These are phyloP conservation scores for Fusarium cyanostomum DNA, from an alignment of 2,329 filamentous ascomycete species.

Conservation along the genomic window DNA sequence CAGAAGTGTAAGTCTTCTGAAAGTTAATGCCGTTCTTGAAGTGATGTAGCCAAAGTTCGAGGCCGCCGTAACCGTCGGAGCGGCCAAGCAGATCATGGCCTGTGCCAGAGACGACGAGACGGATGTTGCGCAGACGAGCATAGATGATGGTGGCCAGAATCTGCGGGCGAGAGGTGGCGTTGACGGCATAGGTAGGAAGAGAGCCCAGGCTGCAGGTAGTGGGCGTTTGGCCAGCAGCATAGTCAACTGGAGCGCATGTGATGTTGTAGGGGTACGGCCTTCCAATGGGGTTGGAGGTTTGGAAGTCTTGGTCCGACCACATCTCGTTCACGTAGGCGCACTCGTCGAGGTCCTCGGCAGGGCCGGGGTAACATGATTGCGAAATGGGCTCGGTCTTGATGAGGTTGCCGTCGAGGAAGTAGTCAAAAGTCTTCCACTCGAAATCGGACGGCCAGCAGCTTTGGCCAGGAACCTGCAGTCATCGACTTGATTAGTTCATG, in stretches of 20 bases:
- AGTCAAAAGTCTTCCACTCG: slow-evolving; percentile 13
- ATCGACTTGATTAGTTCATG: background rate
- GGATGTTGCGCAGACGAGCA: slow-evolving; percentile 6
- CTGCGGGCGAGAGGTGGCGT: slow-evolving; percentile 13
- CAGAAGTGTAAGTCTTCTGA: background rate
- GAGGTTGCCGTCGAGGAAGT: slow-evolving; percentile 4
- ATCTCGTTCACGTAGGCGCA: slow-evolving; percentile 28
- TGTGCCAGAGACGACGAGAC: slow-evolving; percentile 23
- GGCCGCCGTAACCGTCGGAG: slow-evolving; percentile 23
- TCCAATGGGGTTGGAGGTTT: slow-evolving; percentile 26
- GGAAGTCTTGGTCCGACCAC: slow-evolving; percentile 33
- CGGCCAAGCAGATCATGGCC: slow-evolving; percentile 28
- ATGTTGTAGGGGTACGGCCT: slow-evolving; percentile 34
- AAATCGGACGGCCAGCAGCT: slow-evolving; percentile 18
- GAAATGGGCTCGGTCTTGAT: slow-evolving; percentile 29
- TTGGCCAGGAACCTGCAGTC: slow-evolving; percentile 16
- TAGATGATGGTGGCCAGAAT: slow-evolving; percentile 9
- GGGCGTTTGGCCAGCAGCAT: slow-evolving; percentile 12
- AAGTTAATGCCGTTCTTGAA: slow-evolving; percentile 21
- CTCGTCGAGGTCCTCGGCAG: slow-evolving; percentile 10
- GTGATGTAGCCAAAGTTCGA: slow-evolving; percentile 27
- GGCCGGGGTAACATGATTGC: slow-evolving; percentile 27
- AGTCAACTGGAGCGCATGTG: slow-evolving; percentile 26
- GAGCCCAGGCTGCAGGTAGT: slow-evolving; percentile 24
- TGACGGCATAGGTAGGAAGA: slow-evolving; percentile 19